phyloP scores from a whole-genome alignment of 129 eudicot genomes.

The Helianthus tuberosus region DNA sequence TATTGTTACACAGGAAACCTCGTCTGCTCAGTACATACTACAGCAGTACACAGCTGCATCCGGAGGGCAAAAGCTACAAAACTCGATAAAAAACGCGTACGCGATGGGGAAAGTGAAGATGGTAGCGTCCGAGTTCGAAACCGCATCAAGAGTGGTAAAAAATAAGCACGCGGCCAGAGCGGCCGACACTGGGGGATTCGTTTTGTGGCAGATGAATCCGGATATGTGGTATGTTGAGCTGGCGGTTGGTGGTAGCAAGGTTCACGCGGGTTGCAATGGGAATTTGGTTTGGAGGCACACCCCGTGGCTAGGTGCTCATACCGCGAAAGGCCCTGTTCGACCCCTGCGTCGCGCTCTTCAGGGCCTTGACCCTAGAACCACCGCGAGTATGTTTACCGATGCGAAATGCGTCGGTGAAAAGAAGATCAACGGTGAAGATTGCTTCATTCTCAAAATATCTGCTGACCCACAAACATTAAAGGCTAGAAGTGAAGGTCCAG shows the following conservation, averaged over 20 bases:
- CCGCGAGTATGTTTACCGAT: slow-evolving; percentile 82
- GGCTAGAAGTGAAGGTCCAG: slow-evolving; percentile 91
- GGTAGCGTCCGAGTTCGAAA: slow-evolving; percentile 84
- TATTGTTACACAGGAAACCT: slow-evolving; percentile 62
- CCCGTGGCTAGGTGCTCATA: slow-evolving; percentile 93
- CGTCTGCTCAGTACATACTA: slow-evolving; percentile 89
- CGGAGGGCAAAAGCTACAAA: slow-evolving; percentile 80
- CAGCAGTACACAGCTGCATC: slow-evolving; percentile 91
- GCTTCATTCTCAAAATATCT: slow-evolving; percentile 75
- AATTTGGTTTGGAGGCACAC: slow-evolving; percentile 90
- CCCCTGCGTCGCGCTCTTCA: slow-evolving; percentile 94
- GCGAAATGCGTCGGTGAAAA: slow-evolving; percentile 85
- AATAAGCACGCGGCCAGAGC: slow-evolving; percentile 56
- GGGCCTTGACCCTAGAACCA: slow-evolving; percentile 94
- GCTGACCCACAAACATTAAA: slow-evolving; percentile 76
- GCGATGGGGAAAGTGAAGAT: slow-evolving; percentile 86
- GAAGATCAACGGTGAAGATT: slow-evolving; percentile 82
- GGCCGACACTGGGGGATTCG: slow-evolving; percentile 81
- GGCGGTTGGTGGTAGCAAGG: slow-evolving; percentile 92
- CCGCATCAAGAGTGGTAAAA: slow-evolving; percentile 63
- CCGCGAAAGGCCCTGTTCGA: slow-evolving; percentile 84
- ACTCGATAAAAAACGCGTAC: slow-evolving; percentile 70
- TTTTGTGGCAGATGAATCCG: slow-evolving; percentile 92
- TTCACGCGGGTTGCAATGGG: slow-evolving; percentile 93
- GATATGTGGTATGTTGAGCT: slow-evolving; percentile 96